Evolutionary conservation across 202 grass and related monocot genomes (phyloP).

Genomic region (Schoenoplectus tabernaemontani): DNA sequence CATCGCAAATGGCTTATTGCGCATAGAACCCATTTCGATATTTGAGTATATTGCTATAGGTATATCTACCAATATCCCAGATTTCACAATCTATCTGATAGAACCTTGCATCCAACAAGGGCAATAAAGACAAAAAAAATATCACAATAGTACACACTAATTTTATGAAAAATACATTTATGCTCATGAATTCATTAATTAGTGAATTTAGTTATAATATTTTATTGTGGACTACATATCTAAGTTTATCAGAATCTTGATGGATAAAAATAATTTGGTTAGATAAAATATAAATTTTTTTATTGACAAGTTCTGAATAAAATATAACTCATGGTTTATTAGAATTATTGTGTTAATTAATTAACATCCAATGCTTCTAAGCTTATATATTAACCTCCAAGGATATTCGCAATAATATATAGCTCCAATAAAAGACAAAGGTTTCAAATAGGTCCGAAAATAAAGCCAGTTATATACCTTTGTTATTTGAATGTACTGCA

Average conservation of each 20-base stretch:
- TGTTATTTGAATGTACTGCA: conserved; percentile 20
- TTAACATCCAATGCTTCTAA: no score
- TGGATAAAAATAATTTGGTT: not conserved
- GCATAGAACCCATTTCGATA: conserved; percentile 17
- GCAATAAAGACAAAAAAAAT: not conserved
- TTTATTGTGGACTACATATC: not conserved
- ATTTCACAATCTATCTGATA: conserved; percentile 15
- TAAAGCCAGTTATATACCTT: not conserved
- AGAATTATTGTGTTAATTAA: no score
- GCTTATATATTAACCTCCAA: no score
- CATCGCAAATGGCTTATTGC: conserved; percentile 29
- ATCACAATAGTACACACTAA: not conserved
- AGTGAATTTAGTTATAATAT: not conserved
- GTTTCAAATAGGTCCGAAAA: not conserved
- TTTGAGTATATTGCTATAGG: conserved; percentile 31
- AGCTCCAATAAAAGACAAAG: not conserved
- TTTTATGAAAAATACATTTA: not conserved
- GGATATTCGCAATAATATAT: no score
- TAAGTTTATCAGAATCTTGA: not conserved
- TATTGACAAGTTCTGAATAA: no score
- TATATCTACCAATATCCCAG: conserved; percentile 52
- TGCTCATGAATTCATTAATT: not conserved
- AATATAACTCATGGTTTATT: no score
- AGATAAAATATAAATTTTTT: not conserved
- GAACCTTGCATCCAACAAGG: conserved; percentile 14